Evolutionary conservation across 768 basidiomycete species (phyloP), one percentile per base, ranked within the genome.

Genomic region (Lactarius vividus): DNA sequence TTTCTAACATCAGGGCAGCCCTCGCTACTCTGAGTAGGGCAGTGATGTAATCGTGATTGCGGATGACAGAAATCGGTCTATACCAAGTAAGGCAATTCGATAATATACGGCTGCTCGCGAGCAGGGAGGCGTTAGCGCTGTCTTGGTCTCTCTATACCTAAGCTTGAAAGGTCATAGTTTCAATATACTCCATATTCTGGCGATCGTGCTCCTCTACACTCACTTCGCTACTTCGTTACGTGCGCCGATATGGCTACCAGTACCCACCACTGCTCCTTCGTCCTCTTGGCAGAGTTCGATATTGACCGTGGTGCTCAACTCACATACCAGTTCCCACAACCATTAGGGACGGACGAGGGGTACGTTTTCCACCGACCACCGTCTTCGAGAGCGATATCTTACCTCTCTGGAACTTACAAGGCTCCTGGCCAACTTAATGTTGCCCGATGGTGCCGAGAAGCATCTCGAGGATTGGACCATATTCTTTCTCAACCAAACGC

Each of bases 271-370:
- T 92, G 91, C 71, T 92, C 94, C 23, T 98, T 96, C 78, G 90
- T 97, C 66, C 82, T 99, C 57, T 85, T 98, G 61, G 97, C 97
- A n/a, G 97, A 98, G 76, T 99, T 99, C 79, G 93, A 99, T 80
- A 98, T 99, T 69, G 88, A 94, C 74, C 86, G 91, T 64, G 97
- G 97, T 39, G 92, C 96, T 3, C 91, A 94, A 69, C 82, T 99
- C 68, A 90, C 93, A 49, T 96, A 97, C 76, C 94, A 98, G 77
- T 98, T 96, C 74, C 97, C 97, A 11, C 92, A 92, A 73, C 92
- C 94, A 15, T 82, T 97, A 40, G 97, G 96, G 11, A 87, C 92
- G 64, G 93, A 98, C 83, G 94, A 96, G 76, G 90, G 93, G 96
- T 96, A 74, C 71, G 85, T 77, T 26, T 9, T 33, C 37, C 29